Evolutionary conservation across 441 rosid genomes (phyloP), one percentile per base, ranked within the genome.

Genomic region (Aquilaria agallochum): DNA sequence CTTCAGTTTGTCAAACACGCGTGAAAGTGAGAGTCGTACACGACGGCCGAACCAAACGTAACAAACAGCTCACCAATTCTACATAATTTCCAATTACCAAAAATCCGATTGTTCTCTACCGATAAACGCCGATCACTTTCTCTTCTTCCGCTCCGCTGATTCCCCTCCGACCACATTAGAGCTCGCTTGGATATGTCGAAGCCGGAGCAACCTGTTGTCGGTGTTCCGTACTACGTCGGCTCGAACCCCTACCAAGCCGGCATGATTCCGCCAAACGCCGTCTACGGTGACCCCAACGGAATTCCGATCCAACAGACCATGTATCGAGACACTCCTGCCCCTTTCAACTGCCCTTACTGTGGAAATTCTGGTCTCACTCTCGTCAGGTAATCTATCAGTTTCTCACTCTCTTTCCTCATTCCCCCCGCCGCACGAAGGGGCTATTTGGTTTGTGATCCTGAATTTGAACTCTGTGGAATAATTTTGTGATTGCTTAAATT

Each of bases 251-350:
- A 89, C 68, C 94, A 91, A 53, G 84, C 78, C 52, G 96, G 96
- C 51, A 34, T 63, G 3, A 74, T 85, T 60, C 97, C 96, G 20
- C 96, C 92, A 5, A 79, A 83, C 74, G 95, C 96, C 31, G 70
- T 88, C 55, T 71, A 72, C 52, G 85, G 88, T n/a, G 82, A 90
- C 64, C 98, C 95, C 31, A 74, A 80, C 66, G 96, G 90, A 13
- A 75, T 75, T 62, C 97, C 95, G 59, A 78, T 93, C 67, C 93
- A 88, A 9, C 96, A 90, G 75, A 90, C 96, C 47, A 72, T 90
- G 70, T 91, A 77, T 72, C 82, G 92, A 8, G 95, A 89, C 58
- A 90, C 98, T 34, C 94, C 96, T 53, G 97, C 97, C 68, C 98
- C 97, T 30, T 90, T 90, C 67, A 86, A 71, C 72, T 90, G 93